A percentile compares a stretch with the other conserved stretches of the same genome.
phyloP scores from a whole-genome alignment of 2,329 filamentous ascomycete genomes.

The Tolypocladium album region DNA sequence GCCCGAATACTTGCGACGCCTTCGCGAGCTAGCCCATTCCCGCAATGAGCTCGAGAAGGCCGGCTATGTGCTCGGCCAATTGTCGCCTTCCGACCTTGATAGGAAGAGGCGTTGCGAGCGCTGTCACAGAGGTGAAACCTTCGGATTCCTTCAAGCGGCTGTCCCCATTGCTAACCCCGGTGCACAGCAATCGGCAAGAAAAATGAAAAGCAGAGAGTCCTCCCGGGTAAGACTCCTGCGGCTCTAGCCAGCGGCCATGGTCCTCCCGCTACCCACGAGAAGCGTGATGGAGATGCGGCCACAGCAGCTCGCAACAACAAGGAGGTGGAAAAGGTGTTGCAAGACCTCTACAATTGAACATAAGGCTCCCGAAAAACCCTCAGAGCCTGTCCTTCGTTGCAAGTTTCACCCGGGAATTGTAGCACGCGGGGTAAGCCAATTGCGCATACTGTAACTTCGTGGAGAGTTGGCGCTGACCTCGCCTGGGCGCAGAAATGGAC shows the following conservation, averaged over 20 bases:
- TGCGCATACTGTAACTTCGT: background rate
- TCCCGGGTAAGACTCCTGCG: background rate
- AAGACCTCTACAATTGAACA: background rate
- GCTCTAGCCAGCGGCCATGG: background rate
- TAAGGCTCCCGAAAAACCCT: background rate
- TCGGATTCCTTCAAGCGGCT: background rate
- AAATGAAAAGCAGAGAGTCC: background rate
- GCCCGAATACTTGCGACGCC: constrained; percentile 7
- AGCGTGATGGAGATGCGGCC: background rate
- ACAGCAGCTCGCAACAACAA: background rate
- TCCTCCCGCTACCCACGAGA: background rate
- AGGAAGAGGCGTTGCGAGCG: constrained; percentile 19
- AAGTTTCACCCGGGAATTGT: constrained; percentile 18
- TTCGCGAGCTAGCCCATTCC: constrained; percentile 10
- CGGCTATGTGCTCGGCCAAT: constrained; percentile 16
- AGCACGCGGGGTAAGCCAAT: constrained; percentile 12
- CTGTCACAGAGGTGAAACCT: constrained; percentile 14
- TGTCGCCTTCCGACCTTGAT: constrained; percentile 14
- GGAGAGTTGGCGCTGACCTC: background rate
- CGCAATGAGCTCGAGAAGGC: constrained; percentile 9
- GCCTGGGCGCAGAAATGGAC: constrained; percentile 13
- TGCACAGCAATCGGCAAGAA: background rate
- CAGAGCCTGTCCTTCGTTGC: constrained; percentile 9
- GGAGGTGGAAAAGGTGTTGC: background rate
- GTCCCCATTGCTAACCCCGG: background rate